Evolutionary conservation across 176 grass and related monocot species (phyloP), one percentile per base, ranked within the genome.

Genomic region (Carex kokanica): DNA sequence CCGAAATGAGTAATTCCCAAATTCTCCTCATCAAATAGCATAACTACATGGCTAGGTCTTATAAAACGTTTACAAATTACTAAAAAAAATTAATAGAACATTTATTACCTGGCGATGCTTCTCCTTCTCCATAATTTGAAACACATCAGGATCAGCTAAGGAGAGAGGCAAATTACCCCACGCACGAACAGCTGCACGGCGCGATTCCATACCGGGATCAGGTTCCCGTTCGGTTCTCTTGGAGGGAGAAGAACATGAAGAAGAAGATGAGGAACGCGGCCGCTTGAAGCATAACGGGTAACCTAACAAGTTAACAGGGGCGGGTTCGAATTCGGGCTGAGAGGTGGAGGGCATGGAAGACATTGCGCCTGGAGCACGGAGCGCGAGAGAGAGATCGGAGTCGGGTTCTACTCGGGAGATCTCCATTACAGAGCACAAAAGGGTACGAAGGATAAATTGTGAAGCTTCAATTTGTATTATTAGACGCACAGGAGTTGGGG

Each of bases 91-190:
- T 31, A 27, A 7, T 13, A 10, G 20, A 49, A 63, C 11, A 16
- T 81, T 27, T 16, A 8, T 29, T 65, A 82, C 93, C 93, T 98
- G 93, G 74, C 96, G 96, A 9, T 86, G 79, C 43, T 85, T 86
- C 88, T 98, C 96, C 77, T 63, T 86, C 83, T 93, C 89, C 96
- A 98, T 98, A 29, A 95, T 86, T 49, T 81, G 84, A 79, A 91
- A 92, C 61, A 95, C 84, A 15, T 95, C 93, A 25, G 89, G 88
- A 69, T 98, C 96, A 31, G 96, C 91, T 4, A 80, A 84, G 10
- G 91, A 90, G n/a, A 99, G 86, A 17, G 93, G 41, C 81, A 90
- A 83, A 79, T 95, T 95, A 27, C 96, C 91, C 96, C 96, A 99
- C 10, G 89, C 54, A 20, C 84, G 91, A 57, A 99, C 96, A 0